phyloP scores from a whole-genome alignment of 345 rosid genomes.

The Erysimum cheiranthoides region DNA sequence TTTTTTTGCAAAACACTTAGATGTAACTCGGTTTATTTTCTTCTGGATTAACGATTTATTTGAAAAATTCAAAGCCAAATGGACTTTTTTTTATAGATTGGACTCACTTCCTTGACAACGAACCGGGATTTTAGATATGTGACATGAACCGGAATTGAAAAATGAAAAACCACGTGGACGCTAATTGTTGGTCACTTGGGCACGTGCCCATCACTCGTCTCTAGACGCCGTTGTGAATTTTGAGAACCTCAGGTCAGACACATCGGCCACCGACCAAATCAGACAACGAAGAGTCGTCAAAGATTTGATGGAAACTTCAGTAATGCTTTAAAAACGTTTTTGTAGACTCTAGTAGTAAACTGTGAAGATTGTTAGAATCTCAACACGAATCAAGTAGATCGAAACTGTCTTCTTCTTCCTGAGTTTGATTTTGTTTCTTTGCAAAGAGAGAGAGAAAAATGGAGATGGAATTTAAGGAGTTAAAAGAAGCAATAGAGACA shows the following conservation, averaged over 20 bases:
- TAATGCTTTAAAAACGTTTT: background rate
- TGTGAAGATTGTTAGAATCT: background rate
- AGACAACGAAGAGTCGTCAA: background rate
- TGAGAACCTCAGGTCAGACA: background rate
- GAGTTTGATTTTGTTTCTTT: background rate
- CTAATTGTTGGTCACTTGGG: background rate
- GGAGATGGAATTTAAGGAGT: constrained; percentile 61
- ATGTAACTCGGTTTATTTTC: background rate
- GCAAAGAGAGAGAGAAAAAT: background rate
- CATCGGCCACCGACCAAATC: background rate
- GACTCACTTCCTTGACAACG: background rate
- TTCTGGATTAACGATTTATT: background rate
- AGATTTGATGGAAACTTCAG: background rate
- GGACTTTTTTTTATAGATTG: background rate
- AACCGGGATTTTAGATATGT: background rate
- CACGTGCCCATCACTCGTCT: background rate
- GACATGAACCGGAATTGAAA: background rate
- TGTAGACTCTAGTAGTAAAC: background rate
- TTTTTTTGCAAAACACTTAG: too few species aligned
- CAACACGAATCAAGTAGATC: background rate
- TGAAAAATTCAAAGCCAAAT: background rate
- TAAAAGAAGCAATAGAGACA: constrained; percentile 63
- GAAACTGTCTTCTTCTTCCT: background rate
- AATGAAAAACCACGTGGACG: constrained; percentile 14
- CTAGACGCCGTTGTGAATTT: background rate